phyloP scores from a whole-genome alignment of 2,329 filamentous ascomycete genomes.

The Chrysoporthe austroafricana region DNA sequence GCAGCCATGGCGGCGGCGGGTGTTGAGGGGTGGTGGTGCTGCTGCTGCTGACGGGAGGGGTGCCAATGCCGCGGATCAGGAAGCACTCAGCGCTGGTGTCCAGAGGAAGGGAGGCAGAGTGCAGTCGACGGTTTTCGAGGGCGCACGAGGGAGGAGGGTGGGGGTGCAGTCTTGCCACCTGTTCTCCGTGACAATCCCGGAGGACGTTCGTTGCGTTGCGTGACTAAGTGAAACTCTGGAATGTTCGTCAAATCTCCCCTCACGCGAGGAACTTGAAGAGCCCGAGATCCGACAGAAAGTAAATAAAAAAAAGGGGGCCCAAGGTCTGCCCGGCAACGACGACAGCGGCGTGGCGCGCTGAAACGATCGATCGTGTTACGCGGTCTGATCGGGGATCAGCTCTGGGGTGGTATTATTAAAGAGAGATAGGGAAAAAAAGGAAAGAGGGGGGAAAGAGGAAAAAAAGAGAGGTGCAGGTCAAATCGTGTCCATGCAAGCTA shows the following conservation, averaged over 20 bases:
- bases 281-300: neutral
- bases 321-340: slow-evolving; percentile 19
- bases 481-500: neutral
- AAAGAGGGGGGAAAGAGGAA: slow-evolving; percentile 5
- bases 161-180: slow-evolving; percentile 17
- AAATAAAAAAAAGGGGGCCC: slow-evolving; percentile 21
- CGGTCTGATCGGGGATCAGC: neutral
- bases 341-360: neutral
- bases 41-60: neutral
- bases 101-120: neutral
- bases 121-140: neutral
- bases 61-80: neutral
- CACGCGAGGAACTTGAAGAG: slow-evolving; percentile 21
- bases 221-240: slow-evolving; percentile 27
- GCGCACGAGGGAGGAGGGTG: slow-evolving; percentile 8
- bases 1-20: slow-evolving; percentile 41
- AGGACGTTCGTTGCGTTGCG: slow-evolving; percentile 13
- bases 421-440: slow-evolving; percentile 2
- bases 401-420: neutral
- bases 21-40: neutral
- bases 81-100: neutral
- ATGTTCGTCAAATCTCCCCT: slow-evolving; percentile 20
- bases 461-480: neutral
- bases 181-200: slow-evolving; percentile 15
- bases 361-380: neutral